These are phyloP conservation scores for Auriculariales sp. DNA, from an alignment of 768 basidiomycete genomes.

Conservation along the genomic window DNA sequence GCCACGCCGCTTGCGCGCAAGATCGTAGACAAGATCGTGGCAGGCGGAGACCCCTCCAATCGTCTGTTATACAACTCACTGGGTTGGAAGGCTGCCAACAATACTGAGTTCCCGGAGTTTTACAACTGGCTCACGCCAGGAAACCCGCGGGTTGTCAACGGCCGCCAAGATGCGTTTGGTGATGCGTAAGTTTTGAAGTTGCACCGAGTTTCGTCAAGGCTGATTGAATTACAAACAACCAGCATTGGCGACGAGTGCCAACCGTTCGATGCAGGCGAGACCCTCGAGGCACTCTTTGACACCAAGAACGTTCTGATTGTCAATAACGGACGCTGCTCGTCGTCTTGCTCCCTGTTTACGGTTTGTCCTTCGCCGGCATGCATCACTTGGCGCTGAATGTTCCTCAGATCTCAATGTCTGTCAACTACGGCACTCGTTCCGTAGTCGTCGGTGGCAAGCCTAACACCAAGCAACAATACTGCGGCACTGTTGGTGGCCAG, in stretches of 20 bases:
- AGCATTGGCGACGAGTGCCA: slow-evolving; percentile 22
- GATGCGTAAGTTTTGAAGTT: slow-evolving; percentile 8
- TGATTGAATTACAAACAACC: neutral
- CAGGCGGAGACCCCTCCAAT: slow-evolving; percentile 28
- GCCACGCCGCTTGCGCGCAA: slow-evolving; percentile 33
- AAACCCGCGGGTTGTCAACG: slow-evolving; percentile 30
- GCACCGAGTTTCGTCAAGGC: neutral
- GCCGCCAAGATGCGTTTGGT: slow-evolving; percentile 35
- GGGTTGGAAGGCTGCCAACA: slow-evolving; percentile 33
- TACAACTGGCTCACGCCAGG: slow-evolving; percentile 35
- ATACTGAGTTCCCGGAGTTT: slow-evolving; percentile 24
- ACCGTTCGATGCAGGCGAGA: slow-evolving; percentile 21
- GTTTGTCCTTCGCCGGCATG: slow-evolving; percentile 2
- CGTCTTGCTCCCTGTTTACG: slow-evolving; percentile 15
- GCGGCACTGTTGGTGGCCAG: slow-evolving; percentile 50
- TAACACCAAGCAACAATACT: slow-evolving; percentile 36
- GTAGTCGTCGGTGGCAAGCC: slow-evolving; percentile 43
- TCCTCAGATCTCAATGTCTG: slow-evolving; percentile 42
- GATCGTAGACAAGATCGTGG: slow-evolving; percentile 29
- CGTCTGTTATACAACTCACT: slow-evolving; percentile 33
- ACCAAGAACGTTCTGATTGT: slow-evolving; percentile 35
- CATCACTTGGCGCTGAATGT: neutral
- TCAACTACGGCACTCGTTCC: slow-evolving; percentile 39
- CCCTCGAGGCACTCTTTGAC: slow-evolving; percentile 31
- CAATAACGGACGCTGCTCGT: slow-evolving; percentile 37